Evolutionary conservation across 2,329 filamentous ascomycete genomes (phyloP).

Genomic region (Neopestalotiopsis sp.): DNA sequence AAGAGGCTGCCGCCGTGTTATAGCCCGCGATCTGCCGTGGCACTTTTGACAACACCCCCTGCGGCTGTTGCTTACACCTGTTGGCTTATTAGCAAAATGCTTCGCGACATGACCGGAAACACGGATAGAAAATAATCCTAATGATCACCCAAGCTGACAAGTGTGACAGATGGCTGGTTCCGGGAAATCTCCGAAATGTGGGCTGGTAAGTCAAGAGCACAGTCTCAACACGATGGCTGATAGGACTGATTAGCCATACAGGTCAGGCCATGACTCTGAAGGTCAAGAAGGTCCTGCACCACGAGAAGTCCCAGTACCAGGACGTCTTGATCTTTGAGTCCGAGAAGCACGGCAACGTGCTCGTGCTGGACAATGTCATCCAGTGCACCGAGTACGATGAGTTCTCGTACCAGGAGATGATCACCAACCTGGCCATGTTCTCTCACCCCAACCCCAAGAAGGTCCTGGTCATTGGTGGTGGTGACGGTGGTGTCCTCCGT

Average conservation of each 20-base stretch:
- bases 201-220: conserved; percentile 62
- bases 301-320: conserved; percentile 99
- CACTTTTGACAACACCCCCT: neutral
- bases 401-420: conserved; percentile 99
- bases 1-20: neutral
- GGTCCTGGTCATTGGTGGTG: conserved; percentile 96
- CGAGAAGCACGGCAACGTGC: conserved; percentile 92
- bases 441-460: conserved; percentile 98
- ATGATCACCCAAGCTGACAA: conserved; percentile 8
- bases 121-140: neutral
- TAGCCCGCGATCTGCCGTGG: neutral
- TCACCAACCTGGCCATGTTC: conserved; percentile 97
- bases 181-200: conserved; percentile 98
- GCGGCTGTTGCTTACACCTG: neutral
- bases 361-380: conserved; percentile 98
- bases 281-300: conserved; percentile 97
- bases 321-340: conserved; percentile 99
- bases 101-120: neutral
- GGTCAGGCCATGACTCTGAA: conserved; percentile 98
- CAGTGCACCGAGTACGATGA: conserved; percentile 98
- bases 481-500: conserved; percentile 95
- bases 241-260: conserved; percentile 28
- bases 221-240: conserved; percentile 11
- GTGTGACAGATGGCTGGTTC: conserved; percentile 93
- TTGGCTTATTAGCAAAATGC: neutral